phyloP scores from a whole-genome alignment of 306 rosid genomes.

The Abrus pulchellus region DNA sequence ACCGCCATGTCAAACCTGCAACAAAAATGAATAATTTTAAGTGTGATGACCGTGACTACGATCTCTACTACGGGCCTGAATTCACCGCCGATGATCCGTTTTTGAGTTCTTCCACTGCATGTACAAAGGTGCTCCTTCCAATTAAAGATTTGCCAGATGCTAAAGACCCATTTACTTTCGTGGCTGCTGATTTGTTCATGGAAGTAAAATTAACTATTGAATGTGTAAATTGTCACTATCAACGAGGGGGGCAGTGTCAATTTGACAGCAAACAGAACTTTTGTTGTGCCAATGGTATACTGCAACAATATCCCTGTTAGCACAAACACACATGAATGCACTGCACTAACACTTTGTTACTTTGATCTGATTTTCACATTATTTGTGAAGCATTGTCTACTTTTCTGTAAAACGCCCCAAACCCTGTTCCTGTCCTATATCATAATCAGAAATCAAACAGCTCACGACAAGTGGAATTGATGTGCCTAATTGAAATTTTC shows the following conservation, averaged over 20 bases:
- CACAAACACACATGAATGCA: slow-evolving; percentile 23
- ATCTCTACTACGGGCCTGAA: neutral
- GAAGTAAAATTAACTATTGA: neutral
- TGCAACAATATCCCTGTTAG: slow-evolving; percentile 5
- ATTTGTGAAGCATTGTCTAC: slow-evolving; percentile 28
- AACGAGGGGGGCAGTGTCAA: slow-evolving; percentile 30
- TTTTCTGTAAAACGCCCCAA: neutral
- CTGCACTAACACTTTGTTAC: neutral
- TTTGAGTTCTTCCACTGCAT: neutral
- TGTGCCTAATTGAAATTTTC: neutral
- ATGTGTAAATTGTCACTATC: slow-evolving; percentile 45
- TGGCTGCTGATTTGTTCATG: slow-evolving; percentile 10
- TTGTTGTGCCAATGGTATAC: slow-evolving; percentile 45
- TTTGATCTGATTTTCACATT: slow-evolving; percentile 10
- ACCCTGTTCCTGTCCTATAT: neutral
- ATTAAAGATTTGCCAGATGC: slow-evolving; percentile 35
- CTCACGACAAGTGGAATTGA: slow-evolving; percentile 2
- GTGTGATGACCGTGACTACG: neutral
- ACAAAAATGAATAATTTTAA: neutral
- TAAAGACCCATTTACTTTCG: neutral
- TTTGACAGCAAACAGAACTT: neutral
- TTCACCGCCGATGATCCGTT: neutral
- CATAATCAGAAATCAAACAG: neutral
- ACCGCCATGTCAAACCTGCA: neutral
- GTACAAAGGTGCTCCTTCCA: slow-evolving; percentile 55